phyloP scores from a whole-genome alignment of 768 basidiomycete species.

The Termitomyces sp. region DNA sequence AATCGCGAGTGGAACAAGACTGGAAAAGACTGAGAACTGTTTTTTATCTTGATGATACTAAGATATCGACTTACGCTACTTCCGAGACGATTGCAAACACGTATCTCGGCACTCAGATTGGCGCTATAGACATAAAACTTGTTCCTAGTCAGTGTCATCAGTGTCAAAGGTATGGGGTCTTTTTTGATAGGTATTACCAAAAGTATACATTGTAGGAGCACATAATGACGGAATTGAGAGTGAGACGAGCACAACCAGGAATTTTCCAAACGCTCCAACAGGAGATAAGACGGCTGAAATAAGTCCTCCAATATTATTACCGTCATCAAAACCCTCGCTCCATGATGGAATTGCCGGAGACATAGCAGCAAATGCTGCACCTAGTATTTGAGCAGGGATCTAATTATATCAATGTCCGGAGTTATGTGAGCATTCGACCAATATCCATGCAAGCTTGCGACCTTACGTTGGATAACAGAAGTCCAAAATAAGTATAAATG shows the following conservation, averaged over 20 bases:
- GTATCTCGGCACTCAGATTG: slow-evolving; percentile 58
- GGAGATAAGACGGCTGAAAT: slow-evolving; percentile 57
- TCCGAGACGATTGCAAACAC: slow-evolving; percentile 55
- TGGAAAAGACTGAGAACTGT: slow-evolving; percentile 14
- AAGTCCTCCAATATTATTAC: slow-evolving; percentile 57
- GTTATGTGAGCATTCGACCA: neutral
- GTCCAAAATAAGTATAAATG: slow-evolving; percentile 57
- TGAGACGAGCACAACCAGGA: slow-evolving; percentile 67
- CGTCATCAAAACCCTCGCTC: slow-evolving; percentile 44
- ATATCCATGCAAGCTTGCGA: neutral
- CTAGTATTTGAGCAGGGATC: slow-evolving; percentile 47
- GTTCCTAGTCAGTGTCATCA: slow-evolving; percentile 27
- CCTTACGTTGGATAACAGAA: slow-evolving; percentile 54
- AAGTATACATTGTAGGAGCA: slow-evolving; percentile 74
- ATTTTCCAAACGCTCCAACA: slow-evolving; percentile 59
- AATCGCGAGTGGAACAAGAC: slow-evolving; percentile 63
- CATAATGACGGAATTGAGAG: slow-evolving; percentile 70
- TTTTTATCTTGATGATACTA: neutral
- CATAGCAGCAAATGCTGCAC: slow-evolving; percentile 61
- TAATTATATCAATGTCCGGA: slow-evolving; percentile 18
- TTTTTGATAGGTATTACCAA: slow-evolving; percentile 29
- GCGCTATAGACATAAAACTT: slow-evolving; percentile 60
- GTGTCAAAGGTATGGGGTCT: neutral
- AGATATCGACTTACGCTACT: slow-evolving; percentile 46
- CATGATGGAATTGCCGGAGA: slow-evolving; percentile 51